Percentiles rank a stretch among this genome's conserved stretches.
phyloP scores from a whole-genome alignment of 345 rosid genomes.

The Eucalyptus cladocalyx region DNA sequence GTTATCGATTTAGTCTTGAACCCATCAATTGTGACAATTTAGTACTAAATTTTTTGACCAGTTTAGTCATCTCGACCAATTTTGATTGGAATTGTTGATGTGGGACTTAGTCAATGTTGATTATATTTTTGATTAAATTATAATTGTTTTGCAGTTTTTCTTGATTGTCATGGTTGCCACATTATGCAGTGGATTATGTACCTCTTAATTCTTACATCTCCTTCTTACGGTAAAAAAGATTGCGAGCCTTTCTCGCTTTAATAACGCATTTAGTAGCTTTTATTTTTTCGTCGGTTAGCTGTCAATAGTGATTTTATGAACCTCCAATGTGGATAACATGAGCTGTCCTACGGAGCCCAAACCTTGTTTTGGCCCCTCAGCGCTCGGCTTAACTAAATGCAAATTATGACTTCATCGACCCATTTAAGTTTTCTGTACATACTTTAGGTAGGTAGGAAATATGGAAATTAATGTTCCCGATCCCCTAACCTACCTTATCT shows the following conservation, averaged over 20 bases:
- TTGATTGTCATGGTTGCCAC: background rate
- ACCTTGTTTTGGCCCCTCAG: background rate
- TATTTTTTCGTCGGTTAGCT: background rate
- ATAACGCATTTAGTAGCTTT: background rate
- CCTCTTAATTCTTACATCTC: background rate
- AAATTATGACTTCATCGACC: background rate
- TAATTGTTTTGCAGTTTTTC: background rate
- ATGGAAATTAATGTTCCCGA: background rate
- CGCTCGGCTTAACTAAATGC: background rate
- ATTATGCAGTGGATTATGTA: background rate
- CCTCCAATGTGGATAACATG: background rate
- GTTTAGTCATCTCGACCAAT: no score
- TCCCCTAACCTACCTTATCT: background rate
- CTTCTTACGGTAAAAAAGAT: background rate
- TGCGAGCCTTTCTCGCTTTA: background rate
- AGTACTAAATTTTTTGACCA: no score
- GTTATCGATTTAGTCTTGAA: rapidly evolving
- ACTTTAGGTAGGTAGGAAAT: background rate
- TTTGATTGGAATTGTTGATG: background rate
- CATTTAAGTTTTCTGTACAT: background rate
- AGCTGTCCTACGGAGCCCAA: background rate
- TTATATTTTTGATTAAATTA: no score
- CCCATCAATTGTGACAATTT: background rate
- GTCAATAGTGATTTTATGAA: background rate
- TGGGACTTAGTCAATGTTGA: no score